Conservation (phyloP, 805 yeast species). For the Starmera dryadoides region DNA sequence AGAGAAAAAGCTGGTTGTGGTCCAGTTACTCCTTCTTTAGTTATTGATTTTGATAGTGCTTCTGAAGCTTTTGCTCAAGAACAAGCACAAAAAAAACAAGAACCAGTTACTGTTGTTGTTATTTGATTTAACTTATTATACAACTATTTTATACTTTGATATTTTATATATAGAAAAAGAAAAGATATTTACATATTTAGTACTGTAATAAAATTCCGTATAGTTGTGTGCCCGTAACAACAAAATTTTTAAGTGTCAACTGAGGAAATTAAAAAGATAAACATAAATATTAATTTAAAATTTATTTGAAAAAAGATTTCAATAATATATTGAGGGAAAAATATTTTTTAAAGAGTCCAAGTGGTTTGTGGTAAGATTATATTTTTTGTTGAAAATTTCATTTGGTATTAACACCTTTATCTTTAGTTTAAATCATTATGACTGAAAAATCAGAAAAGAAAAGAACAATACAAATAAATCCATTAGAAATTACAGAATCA, state of each 20-base stretch:
- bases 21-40: constrained; percentile 7
- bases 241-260: neutral
- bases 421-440: neutral
- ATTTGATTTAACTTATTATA: no score
- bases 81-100: neutral
- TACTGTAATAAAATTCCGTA: no score
- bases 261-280: neutral
- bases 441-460: constrained; percentile 10
- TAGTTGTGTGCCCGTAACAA: neutral
- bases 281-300: neutral
- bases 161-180: no score
- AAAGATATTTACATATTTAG: no score
- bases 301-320: neutral
- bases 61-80: neutral
- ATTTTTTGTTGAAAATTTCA: no score
- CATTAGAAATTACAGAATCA: constrained; percentile 52
- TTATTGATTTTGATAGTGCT: constrained; percentile 2
- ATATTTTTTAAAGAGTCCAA: no score
- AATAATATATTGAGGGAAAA: no score
- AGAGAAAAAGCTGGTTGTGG: constrained; percentile 10
- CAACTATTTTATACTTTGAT: no score
- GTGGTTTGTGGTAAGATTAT: no score
- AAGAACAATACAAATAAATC: constrained; percentile 26
- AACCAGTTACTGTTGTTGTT: no score
- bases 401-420: no score